A percentile compares a stretch with the other conserved stretches of the same genome.
Evolutionary conservation across 2,329 filamentous ascomycete species (phyloP).

Genomic region (Fusarium sp.): DNA sequence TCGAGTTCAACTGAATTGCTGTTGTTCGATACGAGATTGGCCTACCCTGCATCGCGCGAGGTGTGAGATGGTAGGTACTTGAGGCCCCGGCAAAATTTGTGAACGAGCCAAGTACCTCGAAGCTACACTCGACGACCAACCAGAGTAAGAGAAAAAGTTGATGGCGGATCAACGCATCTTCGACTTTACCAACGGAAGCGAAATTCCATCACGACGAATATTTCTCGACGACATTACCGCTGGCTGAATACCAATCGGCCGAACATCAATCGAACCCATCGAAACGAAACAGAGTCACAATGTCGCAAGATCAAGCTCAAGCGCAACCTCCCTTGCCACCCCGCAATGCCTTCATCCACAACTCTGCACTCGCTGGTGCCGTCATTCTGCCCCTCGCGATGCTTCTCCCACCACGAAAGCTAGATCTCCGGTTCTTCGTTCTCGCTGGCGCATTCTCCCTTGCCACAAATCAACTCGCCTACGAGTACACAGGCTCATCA

Average conservation of each 20-base stretch:
- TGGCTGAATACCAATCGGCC: background rate
- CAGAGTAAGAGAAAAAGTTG: conserved; percentile 34
- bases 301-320: conserved; percentile 49
- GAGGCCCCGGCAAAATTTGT: background rate
- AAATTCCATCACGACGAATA: conserved; percentile 12
- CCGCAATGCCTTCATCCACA: conserved; percentile 59
- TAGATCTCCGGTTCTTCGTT: conserved; percentile 64
- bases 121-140: conserved; percentile 7
- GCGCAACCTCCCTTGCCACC: conserved; percentile 49
- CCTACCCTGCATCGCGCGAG: background rate
- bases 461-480: conserved; percentile 67
- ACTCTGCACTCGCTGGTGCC: conserved; percentile 62
- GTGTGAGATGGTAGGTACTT: background rate
- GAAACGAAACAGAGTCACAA: conserved; percentile 25
- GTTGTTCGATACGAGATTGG: background rate
- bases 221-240: background rate
- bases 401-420: conserved; percentile 64
- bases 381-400: conserved; percentile 63
- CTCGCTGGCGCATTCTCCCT: conserved; percentile 65
- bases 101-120: background rate
- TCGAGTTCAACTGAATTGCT: background rate
- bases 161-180: conserved; percentile 25
- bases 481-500: conserved; percentile 69
- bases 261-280: background rate
- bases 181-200: conserved; percentile 4